Base-by-base conservation (phyloP, 1,139 yeast genomes). In the Kodamaea alishanica region DNA sequence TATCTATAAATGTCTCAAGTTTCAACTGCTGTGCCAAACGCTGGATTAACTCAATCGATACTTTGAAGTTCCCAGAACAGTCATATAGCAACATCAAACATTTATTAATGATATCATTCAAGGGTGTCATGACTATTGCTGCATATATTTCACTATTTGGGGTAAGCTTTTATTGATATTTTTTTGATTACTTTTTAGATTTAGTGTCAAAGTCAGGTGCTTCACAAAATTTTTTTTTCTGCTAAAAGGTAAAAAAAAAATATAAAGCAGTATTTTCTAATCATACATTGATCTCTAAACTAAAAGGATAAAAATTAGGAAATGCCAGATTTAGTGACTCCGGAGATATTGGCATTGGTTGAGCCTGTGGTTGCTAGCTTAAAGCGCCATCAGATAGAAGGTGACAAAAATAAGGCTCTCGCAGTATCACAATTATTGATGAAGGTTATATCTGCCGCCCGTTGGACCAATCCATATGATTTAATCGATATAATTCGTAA, bases 381-480 rank as follows among this genome's bases (percentile, higher is more conserved):
- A 49, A 84, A 84, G 58, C 79, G 95, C 44, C 80, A 88, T 41
- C 90, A 85, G 54, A 69, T 85, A 34, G 62, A 70, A 6, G 92
- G 88, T 1, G 85, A 95, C 26, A 81, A 82, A 52, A 74, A 71
- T 24, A 86, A 88, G 36, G 97, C 97, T 1, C 67, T 88, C 35
- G 92, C 86, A 42, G 86, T 96, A 6, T 83, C 96, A 11, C 95
- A 88, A 51, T 69, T 92, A 38, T 65, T 92, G 48, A 84, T 88
- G 79, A 77, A 96, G 58, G 94, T 88, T 35, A 83, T 90, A 15
- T 87, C 97, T 0, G 86, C 88, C 2, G 88, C 92, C 4, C 74
- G 96, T 56, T 92, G 97, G 97, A 69, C 78, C 32, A 78, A 81
- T 43, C 79, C 87, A 7, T 81, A 77, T 44, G 89, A 86, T 46